phyloP scores from a whole-genome alignment of 345 rosid species.

The Rhizophora apiculata region DNA sequence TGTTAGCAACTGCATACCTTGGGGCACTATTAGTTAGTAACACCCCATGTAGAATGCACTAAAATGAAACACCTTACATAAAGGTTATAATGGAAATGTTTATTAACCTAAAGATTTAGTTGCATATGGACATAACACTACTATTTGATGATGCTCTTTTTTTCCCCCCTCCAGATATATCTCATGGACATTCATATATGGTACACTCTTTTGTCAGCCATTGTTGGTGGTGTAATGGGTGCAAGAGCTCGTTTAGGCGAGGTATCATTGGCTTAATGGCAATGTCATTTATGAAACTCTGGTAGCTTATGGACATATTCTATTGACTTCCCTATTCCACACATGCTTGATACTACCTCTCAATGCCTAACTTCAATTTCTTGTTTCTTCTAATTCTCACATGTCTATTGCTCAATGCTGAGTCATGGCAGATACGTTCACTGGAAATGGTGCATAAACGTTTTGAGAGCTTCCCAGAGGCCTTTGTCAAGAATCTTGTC shows the following conservation, averaged over 20 bases:
- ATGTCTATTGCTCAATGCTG: slow-evolving; percentile 16
- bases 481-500: slow-evolving; percentile 80
- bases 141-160: neutral
- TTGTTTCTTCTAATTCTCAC: slow-evolving; percentile 3
- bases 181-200: slow-evolving; percentile 94
- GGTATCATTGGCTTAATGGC: slow-evolving; percentile 39
- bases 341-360: neutral
- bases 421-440: slow-evolving; percentile 66
- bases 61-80: too few relatives aligned
- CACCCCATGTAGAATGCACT: too few relatives aligned
- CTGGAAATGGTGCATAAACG: slow-evolving; percentile 97
- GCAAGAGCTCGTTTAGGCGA: slow-evolving; percentile 97
- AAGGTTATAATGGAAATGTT: too few relatives aligned
- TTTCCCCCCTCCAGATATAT: slow-evolving; percentile 57
- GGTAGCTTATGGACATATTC: neutral
- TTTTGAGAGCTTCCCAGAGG: slow-evolving; percentile 96
- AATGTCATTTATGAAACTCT: neutral
- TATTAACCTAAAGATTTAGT: neutral
- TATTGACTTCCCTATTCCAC: neutral
- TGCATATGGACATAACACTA: neutral
- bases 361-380: slow-evolving; percentile 10
- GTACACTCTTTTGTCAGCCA: slow-evolving; percentile 89
- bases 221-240: slow-evolving; percentile 98
- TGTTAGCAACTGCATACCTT: too few relatives aligned
- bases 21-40: too few relatives aligned